Evolutionary conservation across 768 basidiomycete genomes (phyloP).

Genomic region (Mycena galericulata): DNA sequence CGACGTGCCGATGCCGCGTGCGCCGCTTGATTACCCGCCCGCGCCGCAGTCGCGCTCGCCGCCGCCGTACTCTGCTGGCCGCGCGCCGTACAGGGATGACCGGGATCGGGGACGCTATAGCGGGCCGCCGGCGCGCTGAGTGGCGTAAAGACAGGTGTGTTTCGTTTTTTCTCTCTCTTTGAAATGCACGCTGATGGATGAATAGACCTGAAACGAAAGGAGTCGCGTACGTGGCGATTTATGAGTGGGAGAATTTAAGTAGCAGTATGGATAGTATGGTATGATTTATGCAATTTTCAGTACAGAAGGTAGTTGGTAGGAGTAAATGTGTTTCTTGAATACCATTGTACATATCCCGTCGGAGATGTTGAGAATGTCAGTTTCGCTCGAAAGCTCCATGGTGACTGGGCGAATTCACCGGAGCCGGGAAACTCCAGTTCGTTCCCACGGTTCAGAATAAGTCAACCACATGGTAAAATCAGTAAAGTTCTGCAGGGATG

Average conservation of each 20-base stretch:
- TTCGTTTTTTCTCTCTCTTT: background rate
- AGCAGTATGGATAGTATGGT: background rate
- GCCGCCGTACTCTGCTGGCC: conserved; percentile 24
- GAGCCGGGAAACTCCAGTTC: too few species aligned
- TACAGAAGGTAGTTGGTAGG: too few species aligned
- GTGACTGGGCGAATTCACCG: too few species aligned
- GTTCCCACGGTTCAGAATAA: too few species aligned
- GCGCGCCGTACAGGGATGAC: conserved; percentile 26
- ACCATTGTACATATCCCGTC: too few species aligned
- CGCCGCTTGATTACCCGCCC: conserved; percentile 31
- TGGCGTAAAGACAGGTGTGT: background rate
- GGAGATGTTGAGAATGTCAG: too few species aligned
- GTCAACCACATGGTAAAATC: too few species aligned
- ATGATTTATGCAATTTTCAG: background rate
- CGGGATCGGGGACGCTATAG: conserved; percentile 24
- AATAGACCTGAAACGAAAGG: background rate
- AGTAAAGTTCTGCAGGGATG: too few species aligned
- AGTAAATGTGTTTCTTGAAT: too few species aligned
- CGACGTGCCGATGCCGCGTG: conserved; percentile 18
- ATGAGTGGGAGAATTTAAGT: background rate
- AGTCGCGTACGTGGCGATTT: background rate
- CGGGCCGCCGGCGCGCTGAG: conserved; percentile 20
- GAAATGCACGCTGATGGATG: background rate
- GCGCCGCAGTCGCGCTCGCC: conserved; percentile 21
- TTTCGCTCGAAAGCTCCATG: too few species aligned